Base-by-base conservation (phyloP, 768 basidiomycete genomes). In the Thelephora aurantiotincta region DNA sequence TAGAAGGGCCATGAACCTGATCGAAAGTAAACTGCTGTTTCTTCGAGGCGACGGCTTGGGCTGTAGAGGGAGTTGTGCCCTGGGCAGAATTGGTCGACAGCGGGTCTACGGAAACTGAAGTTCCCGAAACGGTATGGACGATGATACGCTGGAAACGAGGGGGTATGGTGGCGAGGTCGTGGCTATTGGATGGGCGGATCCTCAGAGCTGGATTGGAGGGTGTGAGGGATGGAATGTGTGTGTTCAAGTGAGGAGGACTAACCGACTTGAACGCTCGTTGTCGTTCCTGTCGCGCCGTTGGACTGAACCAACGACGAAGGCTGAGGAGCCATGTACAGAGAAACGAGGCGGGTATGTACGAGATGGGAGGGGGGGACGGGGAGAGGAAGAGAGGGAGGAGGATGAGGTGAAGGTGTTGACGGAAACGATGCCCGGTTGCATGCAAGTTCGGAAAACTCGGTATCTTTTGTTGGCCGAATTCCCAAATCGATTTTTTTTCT, bases 261-360 rank as follows among this genome's bases (percentile, higher is more conserved):
- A 83, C 89, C 89, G 65, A 92, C 89, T 91, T 91, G 87, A 47
- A 92, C 88, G 54, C 88, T 89, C 55, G 88, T 91, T 68, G 82
- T 75, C 71, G 79, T 63, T 63, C 60, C 61, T 51, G 58, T 62
- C 53, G 81, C 26, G 26, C 26, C 26, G 26, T 30, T 30, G 26
- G 26, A 30, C 26, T 30, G 26, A 30, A 9, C 26, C 26, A 30
- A 30, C 26, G 26, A 30, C 26, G 26, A 30, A 30, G 26, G 26
- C 26, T 30, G 26, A 9, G 26, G 26, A 30, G 26, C 26, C 26
- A 30, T 30, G 26, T 30, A 30, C 26, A 30, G 26, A 30, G 9
- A 30, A 30, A 30, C 26, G 26, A 30, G 9, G 26, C 26, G 26
- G 26, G 26, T 30, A 30, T 30, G 26, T 30, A 30, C 26, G 26